These are phyloP conservation scores for Rhynchospora breviuscula DNA, from an alignment of 176 grass and related monocot species.

Conservation along the genomic window DNA sequence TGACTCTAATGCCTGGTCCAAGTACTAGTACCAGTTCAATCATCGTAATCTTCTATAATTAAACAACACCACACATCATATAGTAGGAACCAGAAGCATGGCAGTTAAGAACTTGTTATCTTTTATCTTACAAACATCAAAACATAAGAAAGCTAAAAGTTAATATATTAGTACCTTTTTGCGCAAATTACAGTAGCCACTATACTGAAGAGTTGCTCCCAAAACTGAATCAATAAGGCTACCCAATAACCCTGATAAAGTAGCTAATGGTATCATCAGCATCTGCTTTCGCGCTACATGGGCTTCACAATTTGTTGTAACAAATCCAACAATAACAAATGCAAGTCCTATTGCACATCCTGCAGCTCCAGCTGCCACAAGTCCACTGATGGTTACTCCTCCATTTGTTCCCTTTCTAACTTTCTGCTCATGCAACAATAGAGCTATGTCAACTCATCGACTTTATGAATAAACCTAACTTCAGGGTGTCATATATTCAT, in stretches of 20 bases:
- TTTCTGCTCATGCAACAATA: conserved; percentile 40
- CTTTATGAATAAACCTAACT: not conserved
- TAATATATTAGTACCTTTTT: conserved; percentile 53
- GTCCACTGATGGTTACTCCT: conserved; percentile 60
- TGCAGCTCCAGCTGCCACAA: conserved; percentile 67
- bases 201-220: conserved; percentile 81
- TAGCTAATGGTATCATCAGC: conserved; percentile 69
- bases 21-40: too few relatives aligned
- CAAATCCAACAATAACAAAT: conserved; percentile 61
- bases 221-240: conserved; percentile 84
- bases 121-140: not conserved
- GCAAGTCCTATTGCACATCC: conserved; percentile 78
- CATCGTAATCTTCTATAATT: too few relatives aligned
- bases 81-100: too few relatives aligned
- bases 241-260: conserved; percentile 62
- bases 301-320: conserved; percentile 55
- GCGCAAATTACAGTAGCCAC: conserved; percentile 65
- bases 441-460: not conserved
- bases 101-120: too few relatives aligned
- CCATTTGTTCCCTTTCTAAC: conserved; percentile 86
- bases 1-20: too few relatives aligned
- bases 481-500: not conserved
- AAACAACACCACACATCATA: too few relatives aligned
- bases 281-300: conserved; percentile 52
- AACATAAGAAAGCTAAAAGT: not conserved